phyloP scores from a whole-genome alignment of 441 rosid genomes.

The Jatropha podagrica region DNA sequence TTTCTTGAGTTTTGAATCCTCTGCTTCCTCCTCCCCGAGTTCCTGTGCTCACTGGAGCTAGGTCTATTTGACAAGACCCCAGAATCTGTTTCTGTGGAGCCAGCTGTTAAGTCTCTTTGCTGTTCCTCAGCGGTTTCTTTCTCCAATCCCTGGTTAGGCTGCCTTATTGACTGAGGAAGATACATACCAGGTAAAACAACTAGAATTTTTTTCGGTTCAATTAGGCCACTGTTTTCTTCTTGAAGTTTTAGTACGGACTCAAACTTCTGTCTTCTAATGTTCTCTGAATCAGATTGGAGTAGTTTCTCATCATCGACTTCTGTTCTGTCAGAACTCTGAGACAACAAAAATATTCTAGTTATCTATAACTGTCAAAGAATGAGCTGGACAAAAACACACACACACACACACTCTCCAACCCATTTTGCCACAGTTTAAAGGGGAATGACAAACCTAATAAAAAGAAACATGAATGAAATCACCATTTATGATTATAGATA shows the following conservation, averaged over 20 bases:
- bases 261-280: slow-evolving; percentile 58
- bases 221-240: slow-evolving; percentile 61
- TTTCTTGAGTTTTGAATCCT: slow-evolving; percentile 33
- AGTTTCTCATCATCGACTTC: slow-evolving; percentile 33
- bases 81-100: slow-evolving; percentile 28
- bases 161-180: slow-evolving; percentile 47
- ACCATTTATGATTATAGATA: neutral
- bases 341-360: neutral
- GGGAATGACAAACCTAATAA: too few relatives aligned
- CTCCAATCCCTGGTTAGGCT: slow-evolving; percentile 24
- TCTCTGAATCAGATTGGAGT: slow-evolving; percentile 54
- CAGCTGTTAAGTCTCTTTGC: slow-evolving; percentile 23
- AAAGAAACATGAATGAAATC: too few relatives aligned
- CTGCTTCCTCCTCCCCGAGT: slow-evolving; percentile 25
- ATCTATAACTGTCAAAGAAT: too few relatives aligned
- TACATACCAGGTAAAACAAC: slow-evolving; percentile 64
- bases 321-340: slow-evolving; percentile 33
- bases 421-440: too few relatives aligned
- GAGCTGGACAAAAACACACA: neutral
- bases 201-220: slow-evolving; percentile 55
- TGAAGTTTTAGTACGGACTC: slow-evolving; percentile 58
- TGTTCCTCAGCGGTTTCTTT: slow-evolving; percentile 27
- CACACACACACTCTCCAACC: too few relatives aligned
- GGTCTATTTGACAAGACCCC: slow-evolving; percentile 39
- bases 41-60: slow-evolving; percentile 32